phyloP scores from a whole-genome alignment of 192 early-diverging fungal species.

The Glomus cerebriforme region DNA sequence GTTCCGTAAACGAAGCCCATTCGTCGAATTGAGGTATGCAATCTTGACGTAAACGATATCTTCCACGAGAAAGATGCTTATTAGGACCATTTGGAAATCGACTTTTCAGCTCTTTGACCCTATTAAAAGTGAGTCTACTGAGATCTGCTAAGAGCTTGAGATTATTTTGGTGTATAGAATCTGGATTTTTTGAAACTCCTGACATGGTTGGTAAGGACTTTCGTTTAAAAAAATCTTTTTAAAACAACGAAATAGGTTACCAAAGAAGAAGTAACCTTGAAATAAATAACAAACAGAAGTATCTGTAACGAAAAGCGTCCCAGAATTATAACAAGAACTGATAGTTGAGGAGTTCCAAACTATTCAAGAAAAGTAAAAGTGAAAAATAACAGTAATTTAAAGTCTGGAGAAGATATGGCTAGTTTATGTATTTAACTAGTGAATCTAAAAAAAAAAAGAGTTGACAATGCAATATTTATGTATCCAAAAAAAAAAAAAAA shows the following conservation, averaged over 20 bases:
- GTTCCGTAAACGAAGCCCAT: not conserved
- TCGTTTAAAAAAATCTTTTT: too few relatives aligned
- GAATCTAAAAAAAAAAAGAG: too few relatives aligned
- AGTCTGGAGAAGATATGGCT: too few relatives aligned
- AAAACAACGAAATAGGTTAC: not conserved
- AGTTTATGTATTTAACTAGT: not conserved
- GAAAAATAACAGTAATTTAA: not conserved
- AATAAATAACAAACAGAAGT: not conserved
- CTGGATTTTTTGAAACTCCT: not conserved
- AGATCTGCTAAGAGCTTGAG: not conserved
- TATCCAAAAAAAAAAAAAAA: not conserved
- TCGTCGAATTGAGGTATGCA: not conserved
- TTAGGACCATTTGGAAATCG: not conserved
- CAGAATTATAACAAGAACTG: too few relatives aligned
- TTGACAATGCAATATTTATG: too few relatives aligned
- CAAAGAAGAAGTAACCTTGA: not conserved
- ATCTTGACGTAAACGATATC: not conserved
- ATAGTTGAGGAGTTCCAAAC: not conserved
- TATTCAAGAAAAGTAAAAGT: not conserved
- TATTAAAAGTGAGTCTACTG: not conserved
- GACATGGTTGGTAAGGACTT: not conserved
- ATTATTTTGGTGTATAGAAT: not conserved
- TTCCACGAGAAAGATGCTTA: not conserved
- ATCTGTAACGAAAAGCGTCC: not conserved
- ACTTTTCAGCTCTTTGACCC: not conserved